Base-by-base conservation (phyloP, 1,284 basidiomycete genomes). In the Papiliotrema fonsecae region DNA sequence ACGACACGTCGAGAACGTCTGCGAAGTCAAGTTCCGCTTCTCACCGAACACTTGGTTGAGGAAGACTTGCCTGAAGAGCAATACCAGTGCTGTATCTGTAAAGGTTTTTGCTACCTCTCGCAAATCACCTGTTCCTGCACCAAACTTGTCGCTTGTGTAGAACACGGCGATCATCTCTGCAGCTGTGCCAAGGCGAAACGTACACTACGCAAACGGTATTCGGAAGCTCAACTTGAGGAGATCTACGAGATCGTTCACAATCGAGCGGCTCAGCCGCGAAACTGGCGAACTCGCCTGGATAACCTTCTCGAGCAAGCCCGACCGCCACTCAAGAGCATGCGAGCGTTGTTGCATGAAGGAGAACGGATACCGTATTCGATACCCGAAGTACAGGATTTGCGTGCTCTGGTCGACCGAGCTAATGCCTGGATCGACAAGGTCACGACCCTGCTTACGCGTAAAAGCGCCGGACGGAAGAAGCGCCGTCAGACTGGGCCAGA, bases 1-100 rank as follows among this genome's bases (percentile, higher is more conserved):
- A 76, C 88, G 56, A 73, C 69, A 7, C 79, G 82, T 45, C 85
- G 96, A 28, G 76, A 78, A 35, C 75, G 75, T 2, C 55, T 76
- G 25, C 72, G 87, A 28, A 63, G 73, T 19, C 69, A 79, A 21
- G 55, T 75, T 6, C 67, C 75, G 1, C 79, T 80, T 14, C 73
- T 91, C 38, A 72, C 73, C 22, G 89, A 96, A 70, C 75, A 78
- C 19, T 75, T 90, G 19, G 84, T 88, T 59, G 83, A 86, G 55
- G 79, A 82, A 58, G 93, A 97, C 69, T 81, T 83, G 9, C 78
- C 85, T 5, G 96, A 97, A 72, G 88, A 91, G 52, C 88, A 97
- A 69, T 94, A 94, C 71, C 92, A 97, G 72, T 99, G 96, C 79
- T 76, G 80, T 46, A 77, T 88, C 61, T 98, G 96, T 85, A 94